A percentile compares a stretch with the other conserved stretches of the same genome.
phyloP scores from a whole-genome alignment of 2,329 filamentous ascomycete genomes.

The Aplosporella prunicola region DNA sequence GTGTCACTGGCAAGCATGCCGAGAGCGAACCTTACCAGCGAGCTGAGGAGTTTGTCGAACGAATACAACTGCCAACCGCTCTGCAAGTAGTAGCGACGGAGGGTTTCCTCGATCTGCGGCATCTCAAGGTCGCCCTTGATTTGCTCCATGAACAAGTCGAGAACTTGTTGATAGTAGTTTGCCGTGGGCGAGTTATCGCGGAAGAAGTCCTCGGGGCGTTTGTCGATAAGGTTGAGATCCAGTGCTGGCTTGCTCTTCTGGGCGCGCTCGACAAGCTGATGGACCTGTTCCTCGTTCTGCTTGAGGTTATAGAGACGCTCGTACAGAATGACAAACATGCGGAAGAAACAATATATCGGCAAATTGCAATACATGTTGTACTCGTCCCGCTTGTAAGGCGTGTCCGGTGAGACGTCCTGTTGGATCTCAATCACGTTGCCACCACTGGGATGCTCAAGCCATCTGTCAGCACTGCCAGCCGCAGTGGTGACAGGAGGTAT shows the following conservation, averaged over 20 bases:
- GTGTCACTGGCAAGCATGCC: slow-evolving; percentile 76
- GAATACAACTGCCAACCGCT: slow-evolving; percentile 91
- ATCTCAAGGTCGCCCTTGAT: slow-evolving; percentile 76
- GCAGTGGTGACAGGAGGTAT: slow-evolving; percentile 36
- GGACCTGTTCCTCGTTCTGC: slow-evolving; percentile 62
- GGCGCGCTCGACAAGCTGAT: slow-evolving; percentile 63
- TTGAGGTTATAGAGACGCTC: slow-evolving; percentile 77
- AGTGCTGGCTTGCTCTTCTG: slow-evolving; percentile 70
- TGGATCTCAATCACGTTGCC: slow-evolving; percentile 49
- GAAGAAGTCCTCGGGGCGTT: slow-evolving; percentile 67
- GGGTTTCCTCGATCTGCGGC: slow-evolving; percentile 74
- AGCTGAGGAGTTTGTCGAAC: slow-evolving; percentile 77
- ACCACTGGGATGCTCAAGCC: slow-evolving; percentile 48
- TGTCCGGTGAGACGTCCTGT: slow-evolving; percentile 62
- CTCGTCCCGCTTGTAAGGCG: slow-evolving; percentile 67
- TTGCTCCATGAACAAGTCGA: slow-evolving; percentile 78
- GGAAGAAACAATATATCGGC: slow-evolving; percentile 89
- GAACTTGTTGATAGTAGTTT: slow-evolving; percentile 76
- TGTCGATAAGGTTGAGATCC: slow-evolving; percentile 74
- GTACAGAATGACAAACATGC: slow-evolving; percentile 86
- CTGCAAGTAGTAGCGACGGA: slow-evolving; percentile 84
- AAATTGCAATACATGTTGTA: slow-evolving; percentile 91
- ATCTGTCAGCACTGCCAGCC: slow-evolving; percentile 52
- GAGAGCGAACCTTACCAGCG: slow-evolving; percentile 69
- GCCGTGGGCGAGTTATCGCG: slow-evolving; percentile 50